Percentiles rank a stretch among this genome's conserved stretches.
Conservation (phyloP, 371 early-diverging fungal species). For the Apophysomyces ossiformis region DNA sequence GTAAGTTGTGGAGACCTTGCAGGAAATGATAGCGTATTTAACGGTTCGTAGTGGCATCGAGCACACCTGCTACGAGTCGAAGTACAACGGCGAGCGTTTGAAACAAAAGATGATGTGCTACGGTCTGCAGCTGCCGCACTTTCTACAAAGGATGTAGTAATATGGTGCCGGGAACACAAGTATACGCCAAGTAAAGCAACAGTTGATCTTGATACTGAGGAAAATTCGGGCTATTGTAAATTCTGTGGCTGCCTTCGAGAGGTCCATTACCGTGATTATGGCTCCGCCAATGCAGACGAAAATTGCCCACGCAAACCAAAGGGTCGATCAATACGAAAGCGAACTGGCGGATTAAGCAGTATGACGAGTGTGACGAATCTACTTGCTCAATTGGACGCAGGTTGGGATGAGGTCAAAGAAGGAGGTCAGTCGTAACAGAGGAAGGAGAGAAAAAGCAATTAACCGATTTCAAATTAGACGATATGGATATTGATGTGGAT, state of each 20-base stretch:
- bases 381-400: slow-evolving; percentile 29
- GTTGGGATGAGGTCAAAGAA: slow-evolving; percentile 43
- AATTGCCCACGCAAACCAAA: slow-evolving; percentile 38
- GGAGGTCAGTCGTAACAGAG: slow-evolving; percentile 22
- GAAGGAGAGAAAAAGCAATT: background rate
- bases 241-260: slow-evolving; percentile 45
- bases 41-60: slow-evolving; percentile 39
- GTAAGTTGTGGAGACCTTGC: slow-evolving; percentile 16
- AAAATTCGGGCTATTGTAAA: slow-evolving; percentile 35
- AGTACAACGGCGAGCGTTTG: slow-evolving; percentile 37
- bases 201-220: slow-evolving; percentile 9
- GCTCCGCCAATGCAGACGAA: slow-evolving; percentile 30
- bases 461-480: slow-evolving; percentile 19
- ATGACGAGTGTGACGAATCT: slow-evolving; percentile 33
- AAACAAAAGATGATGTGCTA: slow-evolving; percentile 37
- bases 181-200: slow-evolving; percentile 38
- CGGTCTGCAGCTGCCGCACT: slow-evolving; percentile 35
- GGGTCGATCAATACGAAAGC: slow-evolving; percentile 37
- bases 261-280: slow-evolving; percentile 12
- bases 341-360: slow-evolving; percentile 32
- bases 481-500: slow-evolving; percentile 50
- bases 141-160: slow-evolving; percentile 43
- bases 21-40: background rate
- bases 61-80: slow-evolving; percentile 39
- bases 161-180: slow-evolving; percentile 43